A percentile compares a stretch with the other conserved stretches of the same genome.
phyloP scores from a whole-genome alignment of 2,329 filamentous ascomycete genomes.

The Fusarium burgessii region DNA sequence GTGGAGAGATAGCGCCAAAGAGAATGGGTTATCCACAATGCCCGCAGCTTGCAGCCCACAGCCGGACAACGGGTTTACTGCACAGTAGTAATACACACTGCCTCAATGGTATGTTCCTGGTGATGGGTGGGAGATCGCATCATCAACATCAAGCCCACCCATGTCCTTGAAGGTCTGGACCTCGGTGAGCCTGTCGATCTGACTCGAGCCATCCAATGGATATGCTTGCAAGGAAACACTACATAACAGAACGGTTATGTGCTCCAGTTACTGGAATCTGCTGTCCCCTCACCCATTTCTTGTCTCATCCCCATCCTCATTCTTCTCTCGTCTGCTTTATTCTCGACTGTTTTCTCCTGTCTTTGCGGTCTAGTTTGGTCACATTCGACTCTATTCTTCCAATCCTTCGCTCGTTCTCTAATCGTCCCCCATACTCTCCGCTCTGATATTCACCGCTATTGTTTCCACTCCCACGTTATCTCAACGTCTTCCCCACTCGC shows the following conservation, averaged over 20 bases:
- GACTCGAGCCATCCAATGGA: conserved; percentile 32
- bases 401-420: neutral
- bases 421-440: neutral
- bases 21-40: conserved; percentile 17
- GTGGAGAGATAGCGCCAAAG: conserved; percentile 21
- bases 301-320: neutral
- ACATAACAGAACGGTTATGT: conserved; percentile 30
- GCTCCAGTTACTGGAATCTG: conserved; percentile 6
- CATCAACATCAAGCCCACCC: conserved; percentile 27
- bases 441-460: conserved; percentile 25
- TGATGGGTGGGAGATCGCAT: conserved; percentile 32
- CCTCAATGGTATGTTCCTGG: conserved; percentile 30
- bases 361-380: neutral
- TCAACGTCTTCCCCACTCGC: conserved; percentile 19
- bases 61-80: conserved; percentile 9
- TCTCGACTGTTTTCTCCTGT: conserved; percentile 2
- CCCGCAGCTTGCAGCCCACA: conserved; percentile 27
- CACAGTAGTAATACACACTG: conserved; percentile 17
- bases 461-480: neutral
- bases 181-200: conserved; percentile 42
- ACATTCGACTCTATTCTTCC: neutral
- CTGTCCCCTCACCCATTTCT: conserved; percentile 7
- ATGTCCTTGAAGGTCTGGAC: conserved; percentile 43
- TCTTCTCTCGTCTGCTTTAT: neutral
- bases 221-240: conserved; percentile 18